A percentile compares a stretch with the other conserved stretches of the same genome.
These are phyloP conservation scores for Amylostereum areolatum DNA, from an alignment of 1,284 basidiomycete genomes.

Conservation along the genomic window DNA sequence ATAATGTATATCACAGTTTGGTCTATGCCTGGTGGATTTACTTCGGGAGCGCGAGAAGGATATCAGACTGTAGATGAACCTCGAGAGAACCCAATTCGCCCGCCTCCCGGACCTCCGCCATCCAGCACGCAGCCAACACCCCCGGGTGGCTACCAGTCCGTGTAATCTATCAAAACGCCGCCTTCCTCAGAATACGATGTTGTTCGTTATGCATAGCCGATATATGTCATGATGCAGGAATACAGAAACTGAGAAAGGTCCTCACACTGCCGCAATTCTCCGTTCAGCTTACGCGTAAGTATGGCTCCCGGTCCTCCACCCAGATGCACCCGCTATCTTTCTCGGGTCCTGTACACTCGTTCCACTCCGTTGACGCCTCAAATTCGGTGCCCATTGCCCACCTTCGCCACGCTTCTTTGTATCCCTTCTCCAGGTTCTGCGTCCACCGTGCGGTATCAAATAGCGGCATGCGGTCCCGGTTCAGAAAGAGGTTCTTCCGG, in stretches of 20 bases:
- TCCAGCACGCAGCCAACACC: constrained; percentile 18
- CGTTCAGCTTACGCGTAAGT: no score
- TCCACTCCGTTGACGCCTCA: constrained; percentile 32
- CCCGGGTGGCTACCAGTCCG: constrained; percentile 50
- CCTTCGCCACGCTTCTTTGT: constrained; percentile 45
- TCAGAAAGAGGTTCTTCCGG: constrained; percentile 42
- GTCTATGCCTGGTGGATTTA: constrained; percentile 81
- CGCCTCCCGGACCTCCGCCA: constrained; percentile 23
- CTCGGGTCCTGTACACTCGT: constrained; percentile 24
- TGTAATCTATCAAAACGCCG: constrained; percentile 21
- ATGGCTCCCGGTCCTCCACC: not conserved
- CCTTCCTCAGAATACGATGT: no score
- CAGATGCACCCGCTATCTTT: constrained; percentile 31
- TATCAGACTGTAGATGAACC: constrained; percentile 72
- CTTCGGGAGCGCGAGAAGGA: constrained; percentile 49
- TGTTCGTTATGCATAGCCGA: no score
- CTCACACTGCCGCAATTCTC: no score
- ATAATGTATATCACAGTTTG: constrained; percentile 45
- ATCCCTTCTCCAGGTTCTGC: constrained; percentile 46
- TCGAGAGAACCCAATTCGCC: constrained; percentile 27
- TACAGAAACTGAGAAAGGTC: no score
- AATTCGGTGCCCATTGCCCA: constrained; percentile 49
- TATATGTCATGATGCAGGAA: no score
- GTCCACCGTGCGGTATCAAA: constrained; percentile 56
- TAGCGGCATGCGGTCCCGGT: constrained; percentile 40